Evolutionary conservation across 2,329 filamentous ascomycete species (phyloP), one percentile per base, ranked within the genome.

Genomic region (Colletotrichum lupini): DNA sequence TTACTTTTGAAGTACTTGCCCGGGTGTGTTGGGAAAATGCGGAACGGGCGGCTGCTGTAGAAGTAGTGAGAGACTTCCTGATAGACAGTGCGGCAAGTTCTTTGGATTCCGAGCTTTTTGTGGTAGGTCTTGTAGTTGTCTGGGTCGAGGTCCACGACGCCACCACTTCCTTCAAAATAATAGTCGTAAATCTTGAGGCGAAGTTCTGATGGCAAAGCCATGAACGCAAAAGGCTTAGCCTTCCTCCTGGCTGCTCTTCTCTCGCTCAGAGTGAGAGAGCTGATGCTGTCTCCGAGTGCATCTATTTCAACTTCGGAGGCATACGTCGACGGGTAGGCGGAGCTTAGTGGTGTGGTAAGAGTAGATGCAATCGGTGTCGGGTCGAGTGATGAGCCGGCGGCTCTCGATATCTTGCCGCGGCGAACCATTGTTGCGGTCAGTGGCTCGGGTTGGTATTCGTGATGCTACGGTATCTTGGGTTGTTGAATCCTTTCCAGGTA

Each of bases 1-100:
- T 94, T 94, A 35, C 91, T 91, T 82, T 94, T 92, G 84, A 93
- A 93, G 82, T 92, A 91, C 52, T 88, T 87, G 57, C 91, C 91
- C 5, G 88, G 88, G 26, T 88, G 85, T 4, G 88, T 91, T 14
- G 92, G 92, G 77, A 94, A 95, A 46, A 95, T 80, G 67, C 92
- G 91, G 66, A 93, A 88, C 0, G 88, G 86, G 66, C 89, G 87
- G 9, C 85, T 87, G 78, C 88, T 89, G 82, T 93, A 94, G 80
- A 94, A 93, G 74, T 87, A 85, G 76, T 91, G 87, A 0, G 89
- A 88, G 1, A 92, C 90, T 80, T 95, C 93, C 19, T 81, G 79
- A 77, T 93, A 89, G 53, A 94, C 83, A 64, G 87, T 88, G 65
- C 86, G 87, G 78, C 89, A 92, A 35, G 89, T 89, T 60, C 90